A percentile compares a stretch with the other conserved stretches of the same genome.
phyloP scores from a whole-genome alignment of 1,284 basidiomycete genomes.

The Sphagnurus paluster region DNA sequence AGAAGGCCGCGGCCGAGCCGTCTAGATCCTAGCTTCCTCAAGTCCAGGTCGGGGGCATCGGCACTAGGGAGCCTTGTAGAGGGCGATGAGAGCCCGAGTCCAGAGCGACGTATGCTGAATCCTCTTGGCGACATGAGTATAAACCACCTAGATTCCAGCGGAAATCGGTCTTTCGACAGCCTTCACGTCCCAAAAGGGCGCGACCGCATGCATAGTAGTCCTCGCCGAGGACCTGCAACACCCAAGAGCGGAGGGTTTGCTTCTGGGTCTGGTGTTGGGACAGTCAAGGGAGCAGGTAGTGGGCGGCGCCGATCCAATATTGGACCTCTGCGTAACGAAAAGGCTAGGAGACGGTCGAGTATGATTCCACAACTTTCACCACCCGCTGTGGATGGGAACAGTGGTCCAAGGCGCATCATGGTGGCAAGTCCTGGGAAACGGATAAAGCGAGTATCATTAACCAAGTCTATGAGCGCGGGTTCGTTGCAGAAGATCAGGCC shows the following conservation, averaged over 20 bases:
- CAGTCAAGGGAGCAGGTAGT: conserved; percentile 20
- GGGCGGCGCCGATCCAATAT: conserved; percentile 71
- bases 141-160: conserved; percentile 39
- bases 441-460: conserved; percentile 60
- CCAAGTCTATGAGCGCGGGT: conserved; percentile 28
- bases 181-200: conserved; percentile 37
- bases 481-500: conserved; percentile 32
- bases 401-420: conserved; percentile 40
- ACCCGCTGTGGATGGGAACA: conserved; percentile 32
- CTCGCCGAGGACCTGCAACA: conserved; percentile 51
- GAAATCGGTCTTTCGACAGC: conserved; percentile 20
- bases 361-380: conserved; percentile 68
- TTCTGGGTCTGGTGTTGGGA: conserved; percentile 17
- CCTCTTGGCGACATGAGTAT: conserved; percentile 66
- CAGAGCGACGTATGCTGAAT: conserved; percentile 20
- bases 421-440: conserved; percentile 62
- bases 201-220: conserved; percentile 39
- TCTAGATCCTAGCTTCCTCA: conserved; percentile 69
- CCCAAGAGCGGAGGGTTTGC: conserved; percentile 35
- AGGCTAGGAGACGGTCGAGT: conserved; percentile 71
- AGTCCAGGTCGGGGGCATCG: conserved; percentile 46
- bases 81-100: conserved; percentile 55
- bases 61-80: conserved; percentile 67
- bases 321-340: conserved; percentile 69
- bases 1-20: conserved; percentile 61